Evolutionary conservation across 1,284 basidiomycete species (phyloP).

Genomic region (Ceratorhiza oryzae-sativae): DNA sequence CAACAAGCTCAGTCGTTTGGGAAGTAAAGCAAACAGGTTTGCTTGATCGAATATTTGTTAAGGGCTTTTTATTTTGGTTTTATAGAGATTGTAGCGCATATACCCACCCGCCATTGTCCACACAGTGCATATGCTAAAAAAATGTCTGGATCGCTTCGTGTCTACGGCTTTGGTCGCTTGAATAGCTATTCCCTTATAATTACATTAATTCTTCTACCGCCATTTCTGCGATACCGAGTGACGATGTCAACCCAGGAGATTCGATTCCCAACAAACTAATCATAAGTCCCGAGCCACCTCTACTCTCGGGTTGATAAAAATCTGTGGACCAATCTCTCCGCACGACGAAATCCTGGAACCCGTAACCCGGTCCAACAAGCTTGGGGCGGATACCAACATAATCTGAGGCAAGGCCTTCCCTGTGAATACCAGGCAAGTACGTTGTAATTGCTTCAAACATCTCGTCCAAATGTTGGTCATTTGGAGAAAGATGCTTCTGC

Average conservation of each 20-base stretch:
- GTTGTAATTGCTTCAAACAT: constrained; percentile 72
- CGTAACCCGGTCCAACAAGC: constrained; percentile 72
- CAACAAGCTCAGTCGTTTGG: constrained; percentile 24
- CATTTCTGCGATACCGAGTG: constrained; percentile 75
- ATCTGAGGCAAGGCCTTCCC: constrained; percentile 78
- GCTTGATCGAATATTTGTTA: background rate
- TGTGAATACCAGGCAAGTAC: constrained; percentile 77
- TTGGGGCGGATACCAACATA: constrained; percentile 95
- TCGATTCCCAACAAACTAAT: constrained; percentile 65
- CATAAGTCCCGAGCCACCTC: background rate
- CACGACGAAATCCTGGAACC: constrained; percentile 87
- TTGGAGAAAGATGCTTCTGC: constrained; percentile 69
- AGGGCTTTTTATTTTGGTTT: constrained; percentile 31
- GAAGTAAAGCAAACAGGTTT: constrained; percentile 13
- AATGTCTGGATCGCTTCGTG: background rate
- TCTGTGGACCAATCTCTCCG: constrained; percentile 54
- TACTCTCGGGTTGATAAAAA: constrained; percentile 1
- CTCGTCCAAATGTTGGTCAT: constrained; percentile 60
- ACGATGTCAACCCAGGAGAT: constrained; percentile 77
- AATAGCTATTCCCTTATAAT: constrained; percentile 26
- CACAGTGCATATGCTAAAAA: too few relatives aligned
- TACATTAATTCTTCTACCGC: constrained; percentile 67
- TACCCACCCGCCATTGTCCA: constrained; percentile 11
- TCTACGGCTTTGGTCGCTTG: background rate
- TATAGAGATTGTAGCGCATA: constrained; percentile 36